Evolutionary conservation across 257 asterid species (phyloP).

Genomic region (Nicotiana benthamiana): DNA sequence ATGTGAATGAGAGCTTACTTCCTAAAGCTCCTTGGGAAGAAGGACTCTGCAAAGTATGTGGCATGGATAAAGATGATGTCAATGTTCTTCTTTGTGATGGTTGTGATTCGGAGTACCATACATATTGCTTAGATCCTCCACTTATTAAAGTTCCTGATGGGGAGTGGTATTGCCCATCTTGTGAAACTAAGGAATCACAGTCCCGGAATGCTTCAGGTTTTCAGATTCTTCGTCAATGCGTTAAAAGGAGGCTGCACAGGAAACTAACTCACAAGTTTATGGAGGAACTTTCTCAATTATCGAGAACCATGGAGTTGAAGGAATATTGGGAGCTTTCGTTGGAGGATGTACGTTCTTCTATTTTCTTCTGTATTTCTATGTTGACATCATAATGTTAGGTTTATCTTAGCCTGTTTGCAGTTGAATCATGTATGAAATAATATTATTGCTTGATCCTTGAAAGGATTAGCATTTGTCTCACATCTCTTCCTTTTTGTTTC

Average conservation of each 20-base stretch:
- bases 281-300: constrained; percentile 54
- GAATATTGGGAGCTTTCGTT: constrained; percentile 76
- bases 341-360: constrained; percentile 56
- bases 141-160: constrained; percentile 77
- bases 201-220: constrained; percentile 28
- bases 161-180: constrained; percentile 93
- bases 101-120: constrained; percentile 88
- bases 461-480: neutral
- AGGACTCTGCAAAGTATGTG: constrained; percentile 91
- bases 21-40: constrained; percentile 99
- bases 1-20: constrained; percentile 44
- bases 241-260: constrained; percentile 37
- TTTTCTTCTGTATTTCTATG: constrained; percentile 7
- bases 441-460: neutral
- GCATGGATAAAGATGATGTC: constrained; percentile 92
- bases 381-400: constrained; percentile 1
- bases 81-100: constrained; percentile 79
- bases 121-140: constrained; percentile 93
- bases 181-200: constrained; percentile 48
- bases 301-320: constrained; percentile 55
- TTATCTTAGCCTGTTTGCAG: neutral
- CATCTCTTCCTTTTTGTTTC: constrained; percentile 3
- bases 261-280: constrained; percentile 36
- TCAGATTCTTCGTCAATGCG: constrained; percentile 19
- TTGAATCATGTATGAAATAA: neutral